Conservation (phyloP, 2,329 filamentous ascomycete genomes). For the Cladosporium sp. region DNA sequence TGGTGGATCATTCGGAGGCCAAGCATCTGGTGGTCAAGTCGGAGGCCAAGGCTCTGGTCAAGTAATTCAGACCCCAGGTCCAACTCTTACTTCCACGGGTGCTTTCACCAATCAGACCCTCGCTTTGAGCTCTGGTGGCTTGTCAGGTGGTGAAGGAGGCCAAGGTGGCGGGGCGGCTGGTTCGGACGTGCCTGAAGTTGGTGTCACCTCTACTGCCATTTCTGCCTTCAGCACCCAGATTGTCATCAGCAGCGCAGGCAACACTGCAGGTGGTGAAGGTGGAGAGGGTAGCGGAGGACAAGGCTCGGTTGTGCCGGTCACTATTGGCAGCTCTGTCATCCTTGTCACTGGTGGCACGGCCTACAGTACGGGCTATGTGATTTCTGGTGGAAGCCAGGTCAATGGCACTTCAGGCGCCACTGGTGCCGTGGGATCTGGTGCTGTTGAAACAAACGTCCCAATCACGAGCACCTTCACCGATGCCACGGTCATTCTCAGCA, state of each 20-base stretch:
- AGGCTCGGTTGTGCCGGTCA: not conserved
- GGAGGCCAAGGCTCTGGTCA: slow-evolving; percentile 15
- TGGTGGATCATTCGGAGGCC: slow-evolving; percentile 13
- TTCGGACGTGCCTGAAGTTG: slow-evolving; percentile 8
- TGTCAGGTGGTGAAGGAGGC: slow-evolving; percentile 19
- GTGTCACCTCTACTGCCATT: slow-evolving; percentile 6
- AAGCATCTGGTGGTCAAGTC: slow-evolving; percentile 7
- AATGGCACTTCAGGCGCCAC: slow-evolving; percentile 16
- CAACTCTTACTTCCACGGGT: slow-evolving; percentile 22
- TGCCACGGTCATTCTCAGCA: not conserved
- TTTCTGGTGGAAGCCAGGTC: slow-evolving; percentile 4
- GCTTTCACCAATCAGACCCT: slow-evolving; percentile 25
- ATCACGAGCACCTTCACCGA: not conserved
- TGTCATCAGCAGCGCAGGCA: slow-evolving; percentile 5
- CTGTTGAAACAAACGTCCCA: not conserved
- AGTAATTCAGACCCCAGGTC: slow-evolving; percentile 7
- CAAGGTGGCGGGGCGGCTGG: slow-evolving; percentile 18
- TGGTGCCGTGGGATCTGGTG: slow-evolving; percentile 24
- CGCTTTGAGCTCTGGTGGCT: slow-evolving; percentile 21
- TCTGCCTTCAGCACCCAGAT: slow-evolving; percentile 5
- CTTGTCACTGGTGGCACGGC: slow-evolving; percentile 26
- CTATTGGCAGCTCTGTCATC: slow-evolving; percentile 18
- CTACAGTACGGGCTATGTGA: slow-evolving; percentile 22
- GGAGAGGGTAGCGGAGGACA: not conserved
- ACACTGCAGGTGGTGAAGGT: not conserved